Percentiles rank a stretch among this genome's conserved stretches.
Evolutionary conservation across 192 early-diverging fungal species (phyloP).

Genomic region (Chytriomyces hyalinus): DNA sequence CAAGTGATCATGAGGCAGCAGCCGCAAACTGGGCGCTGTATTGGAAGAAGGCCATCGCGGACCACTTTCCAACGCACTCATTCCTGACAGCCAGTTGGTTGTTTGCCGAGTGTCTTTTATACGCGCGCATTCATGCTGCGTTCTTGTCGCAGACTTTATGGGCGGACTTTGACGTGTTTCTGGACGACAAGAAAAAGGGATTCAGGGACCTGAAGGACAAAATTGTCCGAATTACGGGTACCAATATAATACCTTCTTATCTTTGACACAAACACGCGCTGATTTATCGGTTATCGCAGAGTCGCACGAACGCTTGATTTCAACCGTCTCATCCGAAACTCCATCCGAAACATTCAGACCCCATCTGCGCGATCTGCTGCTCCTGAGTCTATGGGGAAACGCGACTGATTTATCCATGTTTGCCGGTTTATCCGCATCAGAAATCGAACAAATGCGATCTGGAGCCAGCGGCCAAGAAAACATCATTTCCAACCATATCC

Average conservation of each 20-base stretch:
- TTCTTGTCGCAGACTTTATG: slow-evolving; percentile 10
- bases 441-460: slow-evolving; percentile 20
- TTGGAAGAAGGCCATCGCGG: slow-evolving; percentile 27
- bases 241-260: neutral
- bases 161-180: slow-evolving; percentile 18
- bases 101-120: slow-evolving; percentile 30
- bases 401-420: slow-evolving; percentile 35
- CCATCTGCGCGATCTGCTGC: slow-evolving; percentile 16
- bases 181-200: neutral
- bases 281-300: slow-evolving; percentile 7
- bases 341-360: slow-evolving; percentile 1
- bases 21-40: neutral
- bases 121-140: slow-evolving; percentile 20
- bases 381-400: slow-evolving; percentile 33
- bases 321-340: neutral
- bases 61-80: slow-evolving; percentile 15
- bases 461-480: slow-evolving; percentile 42
- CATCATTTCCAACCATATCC: slow-evolving; percentile 73
- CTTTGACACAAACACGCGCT: neutral
- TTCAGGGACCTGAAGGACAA: slow-evolving; percentile 18
- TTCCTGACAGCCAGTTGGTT: slow-evolving; percentile 35
- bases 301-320: neutral
- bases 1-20: neutral
- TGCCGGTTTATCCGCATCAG: slow-evolving; percentile 13
- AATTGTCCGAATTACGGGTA: slow-evolving; percentile 12